Evolutionary conservation across 2,329 filamentous ascomycete genomes (phyloP).

Genomic region (Ascosphaera acerosa): DNA sequence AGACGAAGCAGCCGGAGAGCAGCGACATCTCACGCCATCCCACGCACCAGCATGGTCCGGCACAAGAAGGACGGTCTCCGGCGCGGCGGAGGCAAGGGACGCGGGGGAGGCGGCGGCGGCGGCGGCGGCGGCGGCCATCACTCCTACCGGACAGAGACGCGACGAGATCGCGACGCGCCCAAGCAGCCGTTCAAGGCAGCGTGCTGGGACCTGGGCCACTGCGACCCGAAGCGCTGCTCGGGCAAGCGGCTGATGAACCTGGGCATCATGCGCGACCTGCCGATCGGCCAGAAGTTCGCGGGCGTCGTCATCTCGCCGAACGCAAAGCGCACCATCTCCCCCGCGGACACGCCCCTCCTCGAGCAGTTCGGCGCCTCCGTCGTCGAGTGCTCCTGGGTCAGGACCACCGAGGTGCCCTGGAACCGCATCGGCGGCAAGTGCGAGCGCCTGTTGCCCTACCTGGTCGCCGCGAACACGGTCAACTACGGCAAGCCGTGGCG

Average conservation of each 20-base stretch:
- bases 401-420: slow-evolving; percentile 79
- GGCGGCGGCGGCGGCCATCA: slow-evolving; percentile 25
- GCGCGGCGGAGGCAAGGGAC: slow-evolving; percentile 49
- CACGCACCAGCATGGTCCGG: slow-evolving; percentile 89
- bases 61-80: slow-evolving; percentile 77
- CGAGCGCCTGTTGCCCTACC: slow-evolving; percentile 71
- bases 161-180: slow-evolving; percentile 9
- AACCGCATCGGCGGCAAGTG: slow-evolving; percentile 77
- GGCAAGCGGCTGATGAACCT: slow-evolving; percentile 84
- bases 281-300: slow-evolving; percentile 72
- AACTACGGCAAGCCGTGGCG: slow-evolving; percentile 95
- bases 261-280: slow-evolving; percentile 77
- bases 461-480: slow-evolving; percentile 87
- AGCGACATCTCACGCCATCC: too few species aligned
- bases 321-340: slow-evolving; percentile 61
- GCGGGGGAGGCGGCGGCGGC: slow-evolving; percentile 33
- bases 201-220: slow-evolving; percentile 95
- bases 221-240: slow-evolving; percentile 87
- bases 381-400: slow-evolving; percentile 91
- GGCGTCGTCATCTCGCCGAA: slow-evolving; percentile 93
- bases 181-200: slow-evolving; percentile 55
- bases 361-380: slow-evolving; percentile 83
- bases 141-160: slow-evolving; percentile 11
- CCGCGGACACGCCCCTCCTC: slow-evolving; percentile 56
- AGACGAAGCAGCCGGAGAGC: too few species aligned